Percentiles rank a stretch among this genome's conserved stretches.
These are phyloP conservation scores for Russula dissimulans DNA, from an alignment of 768 basidiomycete species.

Conservation along the genomic window DNA sequence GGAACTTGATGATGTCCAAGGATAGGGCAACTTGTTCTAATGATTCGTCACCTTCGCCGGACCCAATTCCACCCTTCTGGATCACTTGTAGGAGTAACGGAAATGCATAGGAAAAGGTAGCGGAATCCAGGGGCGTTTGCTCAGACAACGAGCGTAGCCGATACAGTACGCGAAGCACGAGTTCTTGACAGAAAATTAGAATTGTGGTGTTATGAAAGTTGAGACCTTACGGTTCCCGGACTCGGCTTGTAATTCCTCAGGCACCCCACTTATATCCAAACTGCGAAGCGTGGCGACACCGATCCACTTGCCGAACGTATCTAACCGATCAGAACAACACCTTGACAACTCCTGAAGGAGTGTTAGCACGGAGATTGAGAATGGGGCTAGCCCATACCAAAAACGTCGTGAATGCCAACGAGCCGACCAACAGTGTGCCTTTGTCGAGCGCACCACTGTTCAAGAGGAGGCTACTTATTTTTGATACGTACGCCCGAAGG, in stretches of 20 bases:
- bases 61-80: constrained; percentile 54
- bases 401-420: constrained; percentile 64
- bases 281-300: constrained; percentile 79
- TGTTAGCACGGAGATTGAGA: background rate
- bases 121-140: constrained; percentile 71
- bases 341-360: constrained; percentile 50
- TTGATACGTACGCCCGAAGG: constrained; percentile 47
- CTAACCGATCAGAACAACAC: constrained; percentile 68
- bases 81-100: constrained; percentile 69
- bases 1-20: constrained; percentile 60
- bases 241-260: constrained; percentile 66
- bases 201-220: background rate
- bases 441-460: constrained; percentile 47
- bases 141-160: constrained; percentile 74
- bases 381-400: constrained; percentile 41
- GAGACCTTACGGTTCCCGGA: constrained; percentile 45
- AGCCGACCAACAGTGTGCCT: constrained; percentile 55
- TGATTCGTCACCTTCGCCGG: constrained; percentile 61
- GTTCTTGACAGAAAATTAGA: constrained; percentile 34
- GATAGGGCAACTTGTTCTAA: constrained; percentile 74
- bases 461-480: constrained; percentile 51
- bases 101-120: constrained; percentile 75
- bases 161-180: constrained; percentile 80
- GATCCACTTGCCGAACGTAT: constrained; percentile 57
- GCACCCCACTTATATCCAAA: constrained; percentile 54